A percentile compares a stretch with the other conserved stretches of the same genome.
Conservation (phyloP, 2,329 filamentous ascomycete genomes). For the Achaetomium macrosporum region DNA sequence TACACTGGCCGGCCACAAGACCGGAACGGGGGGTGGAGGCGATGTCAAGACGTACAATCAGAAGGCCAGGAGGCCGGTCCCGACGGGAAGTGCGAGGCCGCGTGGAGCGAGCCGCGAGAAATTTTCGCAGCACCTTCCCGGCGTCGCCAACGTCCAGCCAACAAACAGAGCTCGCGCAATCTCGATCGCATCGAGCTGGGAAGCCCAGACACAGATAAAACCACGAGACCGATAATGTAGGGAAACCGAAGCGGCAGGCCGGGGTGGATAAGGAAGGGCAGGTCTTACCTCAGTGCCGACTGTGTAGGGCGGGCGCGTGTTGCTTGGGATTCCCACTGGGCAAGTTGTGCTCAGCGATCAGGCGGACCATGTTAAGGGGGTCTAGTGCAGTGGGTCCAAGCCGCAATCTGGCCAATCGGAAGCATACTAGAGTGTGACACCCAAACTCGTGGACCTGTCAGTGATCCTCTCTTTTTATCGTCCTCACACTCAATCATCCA, state of each 20-base stretch:
- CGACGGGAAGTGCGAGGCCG: conserved; percentile 17
- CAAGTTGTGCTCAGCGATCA: conserved; percentile 18
- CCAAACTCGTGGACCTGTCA: no score
- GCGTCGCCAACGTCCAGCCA: conserved; percentile 21
- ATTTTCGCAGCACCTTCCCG: conserved; percentile 22
- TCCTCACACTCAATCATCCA: no score
- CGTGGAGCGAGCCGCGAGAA: conserved; percentile 23
- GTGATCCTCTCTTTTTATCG: neutral
- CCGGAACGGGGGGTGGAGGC: conserved; percentile 21
- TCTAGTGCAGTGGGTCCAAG: conserved; percentile 19
- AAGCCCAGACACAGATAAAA: conserved; percentile 22
- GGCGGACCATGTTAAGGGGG: conserved; percentile 18
- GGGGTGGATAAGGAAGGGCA: conserved; percentile 29
- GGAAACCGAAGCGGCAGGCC: conserved; percentile 26
- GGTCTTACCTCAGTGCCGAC: conserved; percentile 32
- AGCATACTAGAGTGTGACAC: neutral
- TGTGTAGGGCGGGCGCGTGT: conserved; percentile 14
- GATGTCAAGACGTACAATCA: conserved; percentile 15
- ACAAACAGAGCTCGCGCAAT: conserved; percentile 24
- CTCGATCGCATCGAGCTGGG: conserved; percentile 24
- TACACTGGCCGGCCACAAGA: conserved; percentile 15
- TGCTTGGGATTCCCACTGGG: conserved; percentile 25
- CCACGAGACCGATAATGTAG: conserved; percentile 27
- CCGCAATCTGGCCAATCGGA: conserved; percentile 13
- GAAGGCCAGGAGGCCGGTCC: conserved; percentile 3